Evolutionary conservation across 306 rosid species (phyloP).

Genomic region (Fagus crenata): DNA sequence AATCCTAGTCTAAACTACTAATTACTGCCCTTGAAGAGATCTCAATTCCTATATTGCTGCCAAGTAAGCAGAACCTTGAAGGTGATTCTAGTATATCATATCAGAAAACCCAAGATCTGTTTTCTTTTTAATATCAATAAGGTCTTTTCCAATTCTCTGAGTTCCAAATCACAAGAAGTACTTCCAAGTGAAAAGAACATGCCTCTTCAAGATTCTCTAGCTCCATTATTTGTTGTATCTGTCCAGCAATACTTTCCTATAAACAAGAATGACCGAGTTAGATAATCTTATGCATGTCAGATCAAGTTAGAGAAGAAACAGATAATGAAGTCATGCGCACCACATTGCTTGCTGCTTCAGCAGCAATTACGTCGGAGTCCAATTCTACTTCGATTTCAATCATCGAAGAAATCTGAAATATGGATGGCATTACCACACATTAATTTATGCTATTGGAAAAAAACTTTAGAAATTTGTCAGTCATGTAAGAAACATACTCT

Average conservation of each 20-base stretch:
- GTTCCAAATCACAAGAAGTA: slow-evolving; percentile 3
- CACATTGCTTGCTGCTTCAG: slow-evolving; percentile 78
- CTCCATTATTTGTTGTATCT: slow-evolving; percentile 90
- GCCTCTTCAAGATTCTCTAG: slow-evolving; percentile 96
- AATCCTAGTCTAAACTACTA: background rate
- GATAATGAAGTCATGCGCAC: slow-evolving; percentile 41
- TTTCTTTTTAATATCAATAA: background rate
- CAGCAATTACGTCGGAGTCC: slow-evolving; percentile 89
- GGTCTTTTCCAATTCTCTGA: slow-evolving; percentile 19
- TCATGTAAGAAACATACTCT: slow-evolving; percentile 52
- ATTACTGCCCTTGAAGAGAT: background rate
- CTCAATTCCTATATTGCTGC: background rate
- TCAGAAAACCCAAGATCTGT: slow-evolving; percentile 4
- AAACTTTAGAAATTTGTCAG: slow-evolving; percentile 11
- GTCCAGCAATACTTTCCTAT: slow-evolving; percentile 81
- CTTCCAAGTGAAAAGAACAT: slow-evolving; percentile 32
- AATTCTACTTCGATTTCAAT: slow-evolving; percentile 95
- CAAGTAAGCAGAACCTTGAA: background rate
- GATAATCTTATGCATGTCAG: slow-evolving; percentile 11
- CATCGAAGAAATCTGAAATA: slow-evolving; percentile 81
- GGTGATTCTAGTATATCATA: background rate
- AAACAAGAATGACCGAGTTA: slow-evolving; percentile 29
- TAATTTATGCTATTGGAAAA: slow-evolving; percentile 24
- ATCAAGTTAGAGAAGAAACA: slow-evolving; percentile 22
- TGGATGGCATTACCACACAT: slow-evolving; percentile 17